Evolutionary conservation across 306 rosid species (phyloP).

Genomic region (Vachellia pachyceras): DNA sequence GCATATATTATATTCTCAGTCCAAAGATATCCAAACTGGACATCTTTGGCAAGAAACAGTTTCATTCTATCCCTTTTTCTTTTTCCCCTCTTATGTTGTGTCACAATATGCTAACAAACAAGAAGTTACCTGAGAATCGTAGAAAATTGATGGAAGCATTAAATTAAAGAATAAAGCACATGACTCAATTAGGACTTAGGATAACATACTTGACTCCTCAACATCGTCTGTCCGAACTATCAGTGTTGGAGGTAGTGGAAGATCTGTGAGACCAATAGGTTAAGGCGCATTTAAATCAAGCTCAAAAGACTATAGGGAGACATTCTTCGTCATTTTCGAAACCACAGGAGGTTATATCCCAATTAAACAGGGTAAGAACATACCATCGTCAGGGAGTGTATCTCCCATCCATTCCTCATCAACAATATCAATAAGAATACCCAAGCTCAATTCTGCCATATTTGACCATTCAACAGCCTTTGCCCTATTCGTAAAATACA

Average conservation of each 20-base stretch:
- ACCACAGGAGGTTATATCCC: not conserved
- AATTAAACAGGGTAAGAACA: not conserved
- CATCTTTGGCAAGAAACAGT: not conserved
- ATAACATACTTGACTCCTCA: slow-evolving; percentile 73
- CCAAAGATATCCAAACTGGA: not conserved
- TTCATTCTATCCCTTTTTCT: not conserved
- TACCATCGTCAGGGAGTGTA: slow-evolving; percentile 87
- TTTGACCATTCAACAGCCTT: slow-evolving; percentile 11
- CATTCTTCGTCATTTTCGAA: not conserved
- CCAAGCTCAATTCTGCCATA: slow-evolving; percentile 74
- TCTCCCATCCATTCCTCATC: slow-evolving; percentile 96
- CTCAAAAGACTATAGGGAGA: not conserved
- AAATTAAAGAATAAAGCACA: not conserved
- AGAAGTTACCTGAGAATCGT: not conserved
- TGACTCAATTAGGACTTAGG: not conserved
- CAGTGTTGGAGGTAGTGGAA: slow-evolving; percentile 74
- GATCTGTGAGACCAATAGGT: slow-evolving; percentile 56
- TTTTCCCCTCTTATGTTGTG: not conserved
- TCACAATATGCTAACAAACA: not conserved
- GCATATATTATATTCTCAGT: not conserved
- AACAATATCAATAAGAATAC: slow-evolving; percentile 73
- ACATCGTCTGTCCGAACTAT: slow-evolving; percentile 76
- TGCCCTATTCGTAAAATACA: not conserved
- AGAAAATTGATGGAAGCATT: not conserved
- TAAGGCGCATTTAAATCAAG: slow-evolving; percentile 3